Conservation (phyloP, 495 filamentous ascomycete species). For the Tuber brumale region DNA sequence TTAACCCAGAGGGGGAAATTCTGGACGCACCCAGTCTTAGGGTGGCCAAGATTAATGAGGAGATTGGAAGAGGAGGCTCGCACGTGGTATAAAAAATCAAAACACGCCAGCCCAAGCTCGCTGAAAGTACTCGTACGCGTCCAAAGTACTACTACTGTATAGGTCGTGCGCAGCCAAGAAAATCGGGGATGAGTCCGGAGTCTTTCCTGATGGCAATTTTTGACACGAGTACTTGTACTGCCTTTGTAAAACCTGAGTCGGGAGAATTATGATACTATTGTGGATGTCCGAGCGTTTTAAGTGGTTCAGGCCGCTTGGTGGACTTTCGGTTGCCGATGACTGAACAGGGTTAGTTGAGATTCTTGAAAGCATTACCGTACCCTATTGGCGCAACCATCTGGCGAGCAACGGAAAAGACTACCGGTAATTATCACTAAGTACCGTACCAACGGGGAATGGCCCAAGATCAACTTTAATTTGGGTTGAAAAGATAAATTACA, state of each 20-base stretch:
- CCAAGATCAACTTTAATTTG: neutral
- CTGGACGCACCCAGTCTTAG: neutral
- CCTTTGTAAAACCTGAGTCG: neutral
- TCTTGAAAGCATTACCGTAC: neutral
- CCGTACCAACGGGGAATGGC: neutral
- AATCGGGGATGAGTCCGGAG: neutral
- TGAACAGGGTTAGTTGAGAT: neutral
- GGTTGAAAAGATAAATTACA: neutral
- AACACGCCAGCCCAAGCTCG: neutral
- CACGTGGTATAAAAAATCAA: neutral
- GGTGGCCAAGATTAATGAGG: neutral
- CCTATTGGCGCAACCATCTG: neutral
- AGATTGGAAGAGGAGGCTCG: neutral
- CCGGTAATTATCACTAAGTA: neutral
- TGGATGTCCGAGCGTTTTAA: neutral
- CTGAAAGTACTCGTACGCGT: neutral
- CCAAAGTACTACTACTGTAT: neutral
- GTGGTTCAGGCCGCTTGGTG: neutral
- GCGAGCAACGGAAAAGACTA: neutral
- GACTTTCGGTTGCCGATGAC: neutral
- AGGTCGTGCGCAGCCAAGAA: neutral
- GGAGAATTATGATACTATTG: neutral
- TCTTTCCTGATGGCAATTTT: neutral
- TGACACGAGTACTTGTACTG: neutral
- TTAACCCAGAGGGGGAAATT: neutral